These are phyloP conservation scores for Cytospora piceae DNA, from an alignment of 2,329 filamentous ascomycete species.

Conservation along the genomic window DNA sequence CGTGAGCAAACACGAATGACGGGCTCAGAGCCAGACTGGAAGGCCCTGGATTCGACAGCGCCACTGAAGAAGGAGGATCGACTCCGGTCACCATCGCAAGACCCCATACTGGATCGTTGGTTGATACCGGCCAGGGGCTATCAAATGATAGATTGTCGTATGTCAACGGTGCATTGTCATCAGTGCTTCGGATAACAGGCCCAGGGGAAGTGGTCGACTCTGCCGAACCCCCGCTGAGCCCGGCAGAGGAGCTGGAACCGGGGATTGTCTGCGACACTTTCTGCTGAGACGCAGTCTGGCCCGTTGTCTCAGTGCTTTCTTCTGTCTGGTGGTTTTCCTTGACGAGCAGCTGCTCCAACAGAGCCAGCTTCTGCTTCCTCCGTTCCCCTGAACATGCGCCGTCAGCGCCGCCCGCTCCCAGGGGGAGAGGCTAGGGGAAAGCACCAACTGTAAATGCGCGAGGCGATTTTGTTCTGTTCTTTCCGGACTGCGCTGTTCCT, in stretches of 20 bases:
- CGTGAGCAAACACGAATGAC: neutral
- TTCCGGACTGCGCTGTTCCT: conserved; percentile 34
- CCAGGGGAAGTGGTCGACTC: neutral
- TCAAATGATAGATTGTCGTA: neutral
- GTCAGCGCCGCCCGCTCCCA: conserved; percentile 24
- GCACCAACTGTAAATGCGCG: conserved; percentile 34
- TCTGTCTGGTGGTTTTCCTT: conserved; percentile 26
- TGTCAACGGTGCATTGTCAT: too few relatives aligned
- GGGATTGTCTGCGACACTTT: neutral
- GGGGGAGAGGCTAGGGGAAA: neutral
- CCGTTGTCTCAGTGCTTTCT: neutral
- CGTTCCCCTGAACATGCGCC: conserved; percentile 43
- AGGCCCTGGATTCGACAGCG: neutral
- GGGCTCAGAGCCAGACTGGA: neutral
- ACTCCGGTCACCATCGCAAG: neutral
- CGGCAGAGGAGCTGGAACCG: neutral
- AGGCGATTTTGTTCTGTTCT: conserved; percentile 36
- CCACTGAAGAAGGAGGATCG: neutral
- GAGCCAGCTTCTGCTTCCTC: conserved; percentile 47
- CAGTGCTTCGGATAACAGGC: too few relatives aligned
- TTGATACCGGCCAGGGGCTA: conserved; percentile 9
- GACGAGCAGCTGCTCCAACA: conserved; percentile 45
- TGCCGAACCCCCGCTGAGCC: too few relatives aligned
- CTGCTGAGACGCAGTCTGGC: neutral
- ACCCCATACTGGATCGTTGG: conserved; percentile 1